A percentile compares a stretch with the other conserved stretches of the same genome.
Conservation (phyloP, 2,329 filamentous ascomycete species). For the Volutella citrinella region DNA sequence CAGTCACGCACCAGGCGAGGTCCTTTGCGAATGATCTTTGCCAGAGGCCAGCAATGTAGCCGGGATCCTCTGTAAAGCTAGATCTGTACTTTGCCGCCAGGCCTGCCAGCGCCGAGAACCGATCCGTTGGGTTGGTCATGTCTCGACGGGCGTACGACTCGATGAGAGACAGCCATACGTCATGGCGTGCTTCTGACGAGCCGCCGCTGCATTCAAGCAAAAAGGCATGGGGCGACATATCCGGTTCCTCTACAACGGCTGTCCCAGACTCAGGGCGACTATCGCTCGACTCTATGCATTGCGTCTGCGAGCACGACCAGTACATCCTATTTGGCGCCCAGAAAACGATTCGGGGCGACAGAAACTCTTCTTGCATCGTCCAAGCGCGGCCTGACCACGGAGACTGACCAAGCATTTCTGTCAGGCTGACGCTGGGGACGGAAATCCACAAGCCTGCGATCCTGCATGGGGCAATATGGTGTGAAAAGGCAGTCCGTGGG, state of each 20-base stretch:
- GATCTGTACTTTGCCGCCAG: conserved; percentile 3
- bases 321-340: conserved; percentile 6
- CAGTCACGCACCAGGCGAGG: conserved; percentile 1
- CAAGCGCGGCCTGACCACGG: conserved; percentile 2
- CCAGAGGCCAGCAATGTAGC: conserved; percentile 5
- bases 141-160: conserved; percentile 4
- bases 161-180: conserved; percentile 4
- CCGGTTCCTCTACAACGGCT: too few species aligned
- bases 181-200: conserved; percentile 1
- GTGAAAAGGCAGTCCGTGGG: not conserved
- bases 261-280: not conserved
- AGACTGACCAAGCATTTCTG: conserved; percentile 1
- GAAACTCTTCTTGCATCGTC: conserved; percentile 5
- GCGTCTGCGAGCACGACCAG: conserved; percentile 3
- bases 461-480: not conserved
- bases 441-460: conserved; percentile 4
- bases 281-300: not conserved
- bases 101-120: conserved; percentile 2
- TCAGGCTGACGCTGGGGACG: not conserved
- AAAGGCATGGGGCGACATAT: not conserved
- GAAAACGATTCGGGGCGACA: conserved; percentile 3
- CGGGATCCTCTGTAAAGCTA: not conserved
- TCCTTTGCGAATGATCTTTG: not conserved
- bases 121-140: conserved; percentile 4
- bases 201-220: conserved; percentile 3